phyloP scores from a whole-genome alignment of 1,284 basidiomycete genomes.

The Irpex sp. region DNA sequence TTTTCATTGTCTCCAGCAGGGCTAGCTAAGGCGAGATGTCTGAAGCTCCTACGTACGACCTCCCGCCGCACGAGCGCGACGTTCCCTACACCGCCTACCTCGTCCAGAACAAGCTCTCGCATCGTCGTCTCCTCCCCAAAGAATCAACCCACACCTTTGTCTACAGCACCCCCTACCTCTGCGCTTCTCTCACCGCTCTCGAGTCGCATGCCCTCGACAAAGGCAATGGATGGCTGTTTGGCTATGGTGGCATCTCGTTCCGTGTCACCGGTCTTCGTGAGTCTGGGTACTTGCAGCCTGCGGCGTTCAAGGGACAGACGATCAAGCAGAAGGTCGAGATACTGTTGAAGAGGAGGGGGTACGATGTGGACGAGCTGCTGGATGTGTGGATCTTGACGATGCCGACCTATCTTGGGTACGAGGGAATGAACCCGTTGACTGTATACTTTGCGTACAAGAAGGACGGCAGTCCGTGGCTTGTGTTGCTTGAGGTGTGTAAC shows the following conservation, averaged over 20 bases:
- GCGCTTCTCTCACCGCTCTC: constrained; percentile 57
- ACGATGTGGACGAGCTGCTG: constrained; percentile 27
- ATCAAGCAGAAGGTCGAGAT: constrained; percentile 40
- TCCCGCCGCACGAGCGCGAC: background rate
- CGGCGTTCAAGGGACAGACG: constrained; percentile 11
- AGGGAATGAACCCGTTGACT: constrained; percentile 75
- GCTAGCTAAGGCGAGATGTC: background rate
- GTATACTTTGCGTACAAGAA: constrained; percentile 67
- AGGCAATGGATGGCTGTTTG: constrained; percentile 46
- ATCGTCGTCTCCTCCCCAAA: constrained; percentile 54
- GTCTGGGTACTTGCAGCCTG: constrained; percentile 42
- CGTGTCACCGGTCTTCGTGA: constrained; percentile 46
- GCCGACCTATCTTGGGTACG: constrained; percentile 66
- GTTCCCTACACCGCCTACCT: constrained; percentile 33
- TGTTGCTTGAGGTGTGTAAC: constrained; percentile 52
- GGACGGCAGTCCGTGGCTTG: constrained; percentile 37
- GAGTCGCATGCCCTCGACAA: constrained; percentile 51
- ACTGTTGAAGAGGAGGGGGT: constrained; percentile 32
- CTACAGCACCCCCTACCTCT: constrained; percentile 62
- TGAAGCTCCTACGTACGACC: background rate
- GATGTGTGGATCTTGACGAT: constrained; percentile 75
- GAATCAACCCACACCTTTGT: constrained; percentile 54
- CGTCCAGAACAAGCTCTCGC: constrained; percentile 50
- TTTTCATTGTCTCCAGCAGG: background rate
- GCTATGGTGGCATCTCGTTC: constrained; percentile 43